phyloP scores from a whole-genome alignment of 2,329 filamentous ascomycete genomes.

The Talaromyces sp. region DNA sequence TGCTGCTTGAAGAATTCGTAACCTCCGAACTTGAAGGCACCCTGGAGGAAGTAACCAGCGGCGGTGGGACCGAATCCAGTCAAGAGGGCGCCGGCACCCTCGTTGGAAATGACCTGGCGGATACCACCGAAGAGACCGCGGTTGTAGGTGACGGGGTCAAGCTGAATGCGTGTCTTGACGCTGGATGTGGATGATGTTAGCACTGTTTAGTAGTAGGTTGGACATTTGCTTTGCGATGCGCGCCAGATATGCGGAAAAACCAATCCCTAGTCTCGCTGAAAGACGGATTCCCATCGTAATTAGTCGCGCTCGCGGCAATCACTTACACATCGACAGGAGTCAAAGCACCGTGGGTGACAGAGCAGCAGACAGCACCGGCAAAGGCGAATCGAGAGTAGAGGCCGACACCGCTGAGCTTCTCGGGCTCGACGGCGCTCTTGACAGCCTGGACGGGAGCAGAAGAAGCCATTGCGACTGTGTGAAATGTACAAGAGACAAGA shows the following conservation, averaged over 20 bases:
- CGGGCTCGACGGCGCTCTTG: conserved; percentile 35
- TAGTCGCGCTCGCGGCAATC: background rate
- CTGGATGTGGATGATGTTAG: conserved; percentile 56
- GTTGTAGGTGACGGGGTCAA: conserved; percentile 87
- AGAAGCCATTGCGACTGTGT: conserved; percentile 23
- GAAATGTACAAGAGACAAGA: conserved; percentile 8
- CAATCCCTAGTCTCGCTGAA: background rate
- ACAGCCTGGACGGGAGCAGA: conserved; percentile 24
- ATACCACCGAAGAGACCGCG: conserved; percentile 80
- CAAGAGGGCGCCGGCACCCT: conserved; percentile 81
- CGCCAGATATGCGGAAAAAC: background rate
- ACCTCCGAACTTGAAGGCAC: conserved; percentile 88
- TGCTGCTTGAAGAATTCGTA: conserved; percentile 98
- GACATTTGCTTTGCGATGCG: background rate
- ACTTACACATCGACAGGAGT: conserved; percentile 99
- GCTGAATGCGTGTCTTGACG: conserved; percentile 94
- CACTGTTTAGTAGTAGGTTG: conserved; percentile 3
- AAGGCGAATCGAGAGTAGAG: conserved; percentile 97
- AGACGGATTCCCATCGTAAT: background rate
- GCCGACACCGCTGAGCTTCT: conserved; percentile 59
- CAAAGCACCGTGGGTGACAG: conserved; percentile 91
- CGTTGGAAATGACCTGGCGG: conserved; percentile 76
- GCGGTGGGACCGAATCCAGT: conserved; percentile 82
- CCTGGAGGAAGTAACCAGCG: conserved; percentile 91
- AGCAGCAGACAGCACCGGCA: conserved; percentile 96